A percentile compares a stretch with the other conserved stretches of the same genome.
phyloP scores from a whole-genome alignment of 768 basidiomycete species.

The Agrocybe pediades region DNA sequence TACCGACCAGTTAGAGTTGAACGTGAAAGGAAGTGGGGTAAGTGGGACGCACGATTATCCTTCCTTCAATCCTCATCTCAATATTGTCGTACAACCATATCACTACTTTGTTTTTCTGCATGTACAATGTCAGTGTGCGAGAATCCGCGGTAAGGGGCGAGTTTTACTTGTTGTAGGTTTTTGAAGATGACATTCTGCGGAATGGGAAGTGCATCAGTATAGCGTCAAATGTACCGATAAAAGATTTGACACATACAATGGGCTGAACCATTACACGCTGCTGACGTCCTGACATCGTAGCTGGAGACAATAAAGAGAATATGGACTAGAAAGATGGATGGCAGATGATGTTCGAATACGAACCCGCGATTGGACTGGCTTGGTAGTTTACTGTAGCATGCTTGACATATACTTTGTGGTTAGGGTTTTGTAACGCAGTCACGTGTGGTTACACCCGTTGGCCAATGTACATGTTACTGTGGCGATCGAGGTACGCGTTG shows the following conservation, averaged over 20 bases:
- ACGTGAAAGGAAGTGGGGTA: neutral
- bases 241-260: conserved; percentile 68
- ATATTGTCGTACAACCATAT: conserved; percentile 98
- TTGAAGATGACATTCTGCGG: conserved; percentile 95
- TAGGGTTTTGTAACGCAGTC: conserved; percentile 18
- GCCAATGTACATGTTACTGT: too few species aligned
- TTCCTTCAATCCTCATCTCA: conserved; percentile 95
- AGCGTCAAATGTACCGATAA: conserved; percentile 1
- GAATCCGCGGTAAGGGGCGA: neutral
- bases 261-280: conserved; percentile 99
- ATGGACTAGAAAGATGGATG: conserved; percentile 16
- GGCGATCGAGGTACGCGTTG: conserved; percentile 36
- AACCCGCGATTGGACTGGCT: neutral
- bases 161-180: conserved; percentile 82
- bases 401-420: conserved; percentile 1
- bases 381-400: neutral
- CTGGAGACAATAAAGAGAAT: conserved; percentile 8
- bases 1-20: neutral
- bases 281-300: conserved; percentile 86
- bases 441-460: conserved; percentile 24
- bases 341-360: conserved; percentile 12
- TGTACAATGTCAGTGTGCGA: conserved; percentile 7
- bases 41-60: conserved; percentile 81
- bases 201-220: conserved; percentile 13
- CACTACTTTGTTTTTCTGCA: conserved; percentile 78